Percentiles rank a stretch among this genome's conserved stretches.
Conservation (phyloP, 352 stramenopile species). For the Globisporangium paddicum region DNA sequence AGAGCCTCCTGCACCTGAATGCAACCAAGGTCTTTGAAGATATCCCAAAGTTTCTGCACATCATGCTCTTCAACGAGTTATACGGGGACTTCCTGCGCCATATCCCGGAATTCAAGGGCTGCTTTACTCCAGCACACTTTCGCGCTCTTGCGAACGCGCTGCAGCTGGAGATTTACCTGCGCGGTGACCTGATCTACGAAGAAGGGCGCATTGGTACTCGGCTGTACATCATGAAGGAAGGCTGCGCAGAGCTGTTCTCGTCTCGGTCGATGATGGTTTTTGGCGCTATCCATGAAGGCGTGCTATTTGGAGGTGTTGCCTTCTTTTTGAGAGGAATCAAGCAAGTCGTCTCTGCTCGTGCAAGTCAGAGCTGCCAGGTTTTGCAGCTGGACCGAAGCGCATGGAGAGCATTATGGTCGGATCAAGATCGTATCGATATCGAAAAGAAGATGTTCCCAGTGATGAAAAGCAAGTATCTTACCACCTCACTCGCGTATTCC, state of each 20-base stretch:
- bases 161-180: slow-evolving; percentile 19
- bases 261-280: slow-evolving; percentile 15
- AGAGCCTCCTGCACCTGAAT: slow-evolving; percentile 14
- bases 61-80: slow-evolving; percentile 20
- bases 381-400: slow-evolving; percentile 10
- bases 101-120: slow-evolving; percentile 13
- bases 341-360: slow-evolving; percentile 14
- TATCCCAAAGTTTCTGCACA: slow-evolving; percentile 10
- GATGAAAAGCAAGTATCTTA: slow-evolving; percentile 18
- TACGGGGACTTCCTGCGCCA: slow-evolving; percentile 14
- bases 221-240: slow-evolving; percentile 19
- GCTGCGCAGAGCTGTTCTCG: slow-evolving; percentile 15
- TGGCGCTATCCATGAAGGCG: slow-evolving; percentile 13
- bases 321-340: slow-evolving; percentile 20
- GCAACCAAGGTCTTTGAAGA: slow-evolving; percentile 13
- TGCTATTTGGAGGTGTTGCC: slow-evolving; percentile 20
- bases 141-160: slow-evolving; percentile 15
- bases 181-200: slow-evolving; percentile 20
- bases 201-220: slow-evolving; percentile 14
- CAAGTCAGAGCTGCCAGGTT: slow-evolving; percentile 16
- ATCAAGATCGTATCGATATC: slow-evolving; percentile 9
- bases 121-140: slow-evolving; percentile 11
- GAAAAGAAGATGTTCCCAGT: slow-evolving; percentile 18
- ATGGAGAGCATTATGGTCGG: slow-evolving; percentile 17
- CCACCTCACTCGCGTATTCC: slow-evolving; percentile 9